Base-by-base conservation (phyloP, 768 basidiomycete genomes). In the Sporobolomyces pararoseus region DNA sequence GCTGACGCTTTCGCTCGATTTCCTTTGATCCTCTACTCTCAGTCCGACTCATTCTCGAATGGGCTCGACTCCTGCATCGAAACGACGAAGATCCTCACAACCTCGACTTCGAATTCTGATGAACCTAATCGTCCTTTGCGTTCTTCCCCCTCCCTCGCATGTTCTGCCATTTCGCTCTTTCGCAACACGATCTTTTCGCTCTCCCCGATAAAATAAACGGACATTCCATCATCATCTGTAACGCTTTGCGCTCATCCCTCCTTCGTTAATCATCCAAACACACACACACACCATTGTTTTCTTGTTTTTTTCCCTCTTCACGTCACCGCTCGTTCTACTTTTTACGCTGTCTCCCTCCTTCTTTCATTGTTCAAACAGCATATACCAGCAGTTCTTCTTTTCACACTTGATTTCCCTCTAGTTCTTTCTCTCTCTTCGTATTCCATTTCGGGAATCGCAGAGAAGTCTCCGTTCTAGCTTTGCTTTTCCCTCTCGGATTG, bases 11-110 rank as follows among this genome's bases (percentile, higher is more conserved):
- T 42, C 10, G 17, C 39, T 42, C 17, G 39, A 9, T 17, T 17
- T 42, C 17, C 17, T 17, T 17, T 42, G 39, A 42, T 9, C 17
- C 39, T 42, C 39, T 9, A 42, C 25, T 34, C n/a, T 13, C n/a
- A 73, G 72, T 74, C 72, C 72, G 72, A 7, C 74, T 76, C 37
- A 32, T 61, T 3, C 70, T 76, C 52, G 76, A 76, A 65, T 76
- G 68, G 63, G 65, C 67, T 1, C 68, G 76, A 23, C 63, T 76
- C 9, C 65, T 76, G 9, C 70, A 76, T 54, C 75, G 71, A 16
- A 65, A 68, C 46, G 74, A 73, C 52, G 66, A 65, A 3, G 69
- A 72, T 25, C 46, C 46, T 9, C 53, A 65, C 31, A 65, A 65
- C 58, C 69, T 66, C 64, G 69, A 70, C 53, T 70, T 70, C 14